Conservation (phyloP, 345 rosid genomes). For the Acer saccharum region DNA sequence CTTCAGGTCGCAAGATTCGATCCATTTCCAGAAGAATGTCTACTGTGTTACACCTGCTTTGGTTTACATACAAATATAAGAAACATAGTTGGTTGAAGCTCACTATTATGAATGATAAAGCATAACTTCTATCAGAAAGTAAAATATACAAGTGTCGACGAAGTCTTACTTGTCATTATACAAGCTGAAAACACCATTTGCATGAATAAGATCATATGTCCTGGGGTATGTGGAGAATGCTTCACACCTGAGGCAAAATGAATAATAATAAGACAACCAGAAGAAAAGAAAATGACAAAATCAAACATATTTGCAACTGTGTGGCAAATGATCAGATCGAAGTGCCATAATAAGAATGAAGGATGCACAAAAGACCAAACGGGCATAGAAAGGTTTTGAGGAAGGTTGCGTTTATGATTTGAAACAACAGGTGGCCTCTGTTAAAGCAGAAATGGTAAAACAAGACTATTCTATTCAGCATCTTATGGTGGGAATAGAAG, state of each 20-base stretch:
- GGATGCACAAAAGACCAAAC: background rate
- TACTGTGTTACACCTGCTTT: slow-evolving; percentile 52
- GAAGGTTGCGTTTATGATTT: background rate
- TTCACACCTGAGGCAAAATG: slow-evolving; percentile 54
- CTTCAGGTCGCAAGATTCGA: slow-evolving; percentile 73
- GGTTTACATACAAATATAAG: background rate
- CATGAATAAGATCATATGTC: slow-evolving; percentile 73
- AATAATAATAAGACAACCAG: background rate
- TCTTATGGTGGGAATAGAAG: background rate
- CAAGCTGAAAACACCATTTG: slow-evolving; percentile 60
- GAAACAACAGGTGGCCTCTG: background rate
- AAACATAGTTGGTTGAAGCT: background rate
- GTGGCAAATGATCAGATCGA: background rate
- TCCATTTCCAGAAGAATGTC: slow-evolving; percentile 74
- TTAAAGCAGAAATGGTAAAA: background rate
- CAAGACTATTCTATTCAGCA: background rate
- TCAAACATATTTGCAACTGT: background rate
- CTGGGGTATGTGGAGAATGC: slow-evolving; percentile 80
- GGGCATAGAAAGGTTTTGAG: background rate
- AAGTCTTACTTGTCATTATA: slow-evolving; percentile 56
- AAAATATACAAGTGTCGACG: background rate
- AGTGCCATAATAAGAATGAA: background rate
- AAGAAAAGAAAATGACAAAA: background rate
- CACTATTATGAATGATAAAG: background rate
- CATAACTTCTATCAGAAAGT: background rate